phyloP scores from a whole-genome alignment of 495 filamentous ascomycete genomes.

The Neurospora africana region DNA sequence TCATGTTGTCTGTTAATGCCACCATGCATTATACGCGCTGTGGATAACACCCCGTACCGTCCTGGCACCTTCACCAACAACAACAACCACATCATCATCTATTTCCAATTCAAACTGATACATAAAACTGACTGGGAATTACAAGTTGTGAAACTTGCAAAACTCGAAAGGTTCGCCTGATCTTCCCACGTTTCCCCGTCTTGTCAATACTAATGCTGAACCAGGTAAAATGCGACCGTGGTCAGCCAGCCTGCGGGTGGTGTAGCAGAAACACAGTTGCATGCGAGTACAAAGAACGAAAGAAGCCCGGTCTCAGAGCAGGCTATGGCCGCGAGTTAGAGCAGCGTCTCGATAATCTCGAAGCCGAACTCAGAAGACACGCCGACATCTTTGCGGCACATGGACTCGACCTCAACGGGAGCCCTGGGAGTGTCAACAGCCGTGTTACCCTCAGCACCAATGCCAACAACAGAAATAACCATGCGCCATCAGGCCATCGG shows the following conservation, averaged over 20 bases:
- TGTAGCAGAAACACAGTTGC: constrained; percentile 65
- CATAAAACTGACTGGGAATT: neutral
- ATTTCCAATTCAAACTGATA: too few relatives aligned
- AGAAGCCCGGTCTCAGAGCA: constrained; percentile 73
- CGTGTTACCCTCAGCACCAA: constrained; percentile 21
- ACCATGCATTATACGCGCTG: neutral
- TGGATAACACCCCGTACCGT: neutral
- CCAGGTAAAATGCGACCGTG: constrained; percentile 70
- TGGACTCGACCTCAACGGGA: constrained; percentile 14
- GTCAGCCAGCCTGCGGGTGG: constrained; percentile 81
- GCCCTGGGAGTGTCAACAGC: constrained; percentile 26
- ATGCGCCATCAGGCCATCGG: constrained; percentile 39
- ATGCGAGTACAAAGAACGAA: constrained; percentile 78
- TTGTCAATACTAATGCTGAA: neutral
- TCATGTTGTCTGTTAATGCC: neutral
- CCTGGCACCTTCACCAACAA: neutral
- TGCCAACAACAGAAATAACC: constrained; percentile 10
- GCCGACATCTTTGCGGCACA: constrained; percentile 34
- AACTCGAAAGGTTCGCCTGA: neutral
- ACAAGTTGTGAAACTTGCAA: neutral
- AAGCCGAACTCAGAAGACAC: constrained; percentile 38
- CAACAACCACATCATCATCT: neutral
- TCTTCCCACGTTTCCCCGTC: neutral
- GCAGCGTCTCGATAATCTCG: constrained; percentile 56
- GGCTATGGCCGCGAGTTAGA: constrained; percentile 85